Conservation (phyloP, 2,329 filamentous ascomycete species). For the Anisogramma anomala region DNA sequence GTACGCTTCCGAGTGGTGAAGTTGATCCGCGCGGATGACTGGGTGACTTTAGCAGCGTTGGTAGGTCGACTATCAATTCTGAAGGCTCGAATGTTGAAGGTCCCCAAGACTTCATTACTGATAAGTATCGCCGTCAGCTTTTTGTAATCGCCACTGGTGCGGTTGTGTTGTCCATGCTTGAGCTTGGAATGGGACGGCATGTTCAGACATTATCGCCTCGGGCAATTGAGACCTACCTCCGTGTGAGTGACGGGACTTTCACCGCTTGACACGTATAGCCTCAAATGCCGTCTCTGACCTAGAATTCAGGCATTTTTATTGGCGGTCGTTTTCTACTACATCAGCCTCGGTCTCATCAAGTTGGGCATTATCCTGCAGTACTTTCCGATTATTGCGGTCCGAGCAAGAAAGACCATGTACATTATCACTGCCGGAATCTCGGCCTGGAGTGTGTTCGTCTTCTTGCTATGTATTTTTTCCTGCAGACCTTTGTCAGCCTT, state of each 20-base stretch:
- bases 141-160: constrained; percentile 8
- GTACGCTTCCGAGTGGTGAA: no score
- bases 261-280: no score
- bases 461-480: constrained; percentile 3
- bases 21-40: no score
- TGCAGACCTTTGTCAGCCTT: constrained; percentile 4
- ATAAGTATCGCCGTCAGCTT: neutral
- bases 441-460: constrained; percentile 2
- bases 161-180: constrained; percentile 14
- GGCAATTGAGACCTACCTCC: neutral
- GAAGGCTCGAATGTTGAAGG: no score
- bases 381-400: constrained; percentile 6
- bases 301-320: constrained; percentile 2
- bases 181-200: constrained; percentile 13
- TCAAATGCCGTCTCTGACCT: neutral
- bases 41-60: constrained; percentile 26
- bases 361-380: constrained; percentile 8
- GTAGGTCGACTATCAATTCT: no score
- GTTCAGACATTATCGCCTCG: constrained; percentile 11
- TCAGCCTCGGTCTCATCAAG: constrained; percentile 4
- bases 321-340: constrained; percentile 8
- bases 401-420: neutral
- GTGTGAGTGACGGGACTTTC: neutral
- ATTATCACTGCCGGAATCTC: neutral
- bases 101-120: no score